Evolutionary conservation across 2,329 filamentous ascomycete genomes (phyloP), one percentile per base, ranked within the genome.

Genomic region (Cytospora mali): DNA sequence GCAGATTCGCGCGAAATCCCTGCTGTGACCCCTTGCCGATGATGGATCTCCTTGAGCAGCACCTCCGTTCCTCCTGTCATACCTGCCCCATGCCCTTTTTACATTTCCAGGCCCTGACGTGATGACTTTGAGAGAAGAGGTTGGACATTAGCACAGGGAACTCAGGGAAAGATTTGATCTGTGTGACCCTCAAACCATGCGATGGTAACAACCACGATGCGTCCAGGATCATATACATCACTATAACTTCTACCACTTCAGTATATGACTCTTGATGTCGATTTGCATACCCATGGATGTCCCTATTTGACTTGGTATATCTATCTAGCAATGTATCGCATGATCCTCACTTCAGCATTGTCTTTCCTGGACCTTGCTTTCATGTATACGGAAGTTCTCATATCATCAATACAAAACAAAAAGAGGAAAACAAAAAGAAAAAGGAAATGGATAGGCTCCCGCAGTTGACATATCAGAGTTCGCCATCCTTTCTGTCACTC

Each of bases 1-100:
- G 63, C 63, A 65, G 63, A 65, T 65, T 65, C 60, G 63, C 60
- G 63, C 62, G 56, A 18, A 54, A 57, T 46, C 61, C 63, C 56
- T 62, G 63, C 35, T 65, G 61, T 56, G 63, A 35, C 29, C 60
- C 56, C 56, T 53, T 52, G 42, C 55, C 63, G 50, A 58, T 55
- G 21, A 49, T n/a, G 10, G 31, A 48, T 42, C 10, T 21, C 39
- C 27, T 13, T 51, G 21, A 27, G 33, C 51, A 52, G 39, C 29
- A 55, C 16, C 31, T 48, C 28, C 31, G 54, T 62, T 23, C 50
- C 42, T 58, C 59, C 11, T 42, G 35, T n/a, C 23, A 27, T 31
- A 55, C 13, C 55, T 35, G 21, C 31, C 42, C 25, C 28, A 53
- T 42, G 18, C 39, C 39, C 6, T 27, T 25, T 50, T 31, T 11